These are phyloP conservation scores for Crithidia expoeki DNA, from an alignment of 208 protist genomes.

Conservation along the genomic window DNA sequence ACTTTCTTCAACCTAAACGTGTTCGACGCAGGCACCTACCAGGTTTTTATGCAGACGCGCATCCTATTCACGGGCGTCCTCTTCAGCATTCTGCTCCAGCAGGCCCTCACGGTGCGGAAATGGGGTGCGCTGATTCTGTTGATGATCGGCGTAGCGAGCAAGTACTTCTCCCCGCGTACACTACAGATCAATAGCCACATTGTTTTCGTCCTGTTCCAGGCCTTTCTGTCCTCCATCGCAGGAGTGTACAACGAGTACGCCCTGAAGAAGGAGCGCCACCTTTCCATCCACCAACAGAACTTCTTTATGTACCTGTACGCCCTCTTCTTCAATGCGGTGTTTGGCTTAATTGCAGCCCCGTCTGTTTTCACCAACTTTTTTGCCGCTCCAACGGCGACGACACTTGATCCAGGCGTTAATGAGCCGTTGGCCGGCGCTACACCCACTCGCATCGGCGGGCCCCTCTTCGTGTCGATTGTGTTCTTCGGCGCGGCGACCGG, in stretches of 20 bases:
- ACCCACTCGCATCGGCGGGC: neutral
- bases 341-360: slow-evolving; percentile 44
- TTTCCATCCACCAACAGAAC: slow-evolving; percentile 80
- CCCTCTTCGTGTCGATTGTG: slow-evolving; percentile 50
- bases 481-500: slow-evolving; percentile 50
- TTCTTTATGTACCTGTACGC: slow-evolving; percentile 86
- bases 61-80: slow-evolving; percentile 70
- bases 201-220: slow-evolving; percentile 57
- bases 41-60: slow-evolving; percentile 82
- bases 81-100: slow-evolving; percentile 44
- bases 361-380: slow-evolving; percentile 19
- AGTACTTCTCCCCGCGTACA: slow-evolving; percentile 50
- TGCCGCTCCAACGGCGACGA: neutral
- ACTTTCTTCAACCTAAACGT: slow-evolving; percentile 69
- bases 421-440: neutral
- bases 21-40: slow-evolving; percentile 71
- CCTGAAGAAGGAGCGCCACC: slow-evolving; percentile 58
- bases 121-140: slow-evolving; percentile 57
- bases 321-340: slow-evolving; percentile 67
- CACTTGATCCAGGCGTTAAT: neutral
- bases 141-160: slow-evolving; percentile 53
- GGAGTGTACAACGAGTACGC: slow-evolving; percentile 81
- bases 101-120: slow-evolving; percentile 43
- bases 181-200: slow-evolving; percentile 34
- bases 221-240: slow-evolving; percentile 54